phyloP scores from a whole-genome alignment of 345 rosid species.

The Salix caprea region DNA sequence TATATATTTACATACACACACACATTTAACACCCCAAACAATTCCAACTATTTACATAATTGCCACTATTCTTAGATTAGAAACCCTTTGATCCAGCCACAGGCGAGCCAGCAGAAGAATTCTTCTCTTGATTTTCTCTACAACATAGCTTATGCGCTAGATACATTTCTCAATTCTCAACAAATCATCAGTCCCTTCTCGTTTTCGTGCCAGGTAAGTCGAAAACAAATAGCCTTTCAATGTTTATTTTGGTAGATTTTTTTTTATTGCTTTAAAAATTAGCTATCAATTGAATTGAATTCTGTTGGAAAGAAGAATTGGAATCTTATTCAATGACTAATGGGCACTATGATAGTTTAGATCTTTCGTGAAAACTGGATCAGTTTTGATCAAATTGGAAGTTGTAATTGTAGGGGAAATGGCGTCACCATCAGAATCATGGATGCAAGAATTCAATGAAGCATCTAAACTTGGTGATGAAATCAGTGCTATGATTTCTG shows the following conservation, averaged over 20 bases:
- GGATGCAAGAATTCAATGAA: conserved; percentile 83
- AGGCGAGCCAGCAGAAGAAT: neutral
- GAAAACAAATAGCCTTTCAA: neutral
- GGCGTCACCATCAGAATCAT: conserved; percentile 74
- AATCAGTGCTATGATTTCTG: conserved; percentile 76
- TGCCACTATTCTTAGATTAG: neutral
- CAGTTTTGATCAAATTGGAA: neutral
- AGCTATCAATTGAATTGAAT: neutral
- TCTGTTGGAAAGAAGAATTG: neutral
- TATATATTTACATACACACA: too few species aligned
- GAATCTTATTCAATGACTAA: neutral
- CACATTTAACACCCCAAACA: too few species aligned
- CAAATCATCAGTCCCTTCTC: neutral
- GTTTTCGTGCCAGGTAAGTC: neutral
- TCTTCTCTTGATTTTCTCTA: neutral
- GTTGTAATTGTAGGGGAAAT: conserved; percentile 23
- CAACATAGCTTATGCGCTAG: neutral
- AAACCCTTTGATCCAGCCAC: neutral
- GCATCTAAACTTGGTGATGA: conserved; percentile 74
- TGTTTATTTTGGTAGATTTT: neutral
- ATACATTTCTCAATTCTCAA: neutral
- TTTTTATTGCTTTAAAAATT: neutral
- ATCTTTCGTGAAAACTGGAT: neutral
- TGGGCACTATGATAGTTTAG: neutral
- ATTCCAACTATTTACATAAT: neutral